A percentile compares a stretch with the other conserved stretches of the same genome.
Evolutionary conservation across 2,329 filamentous ascomycete species (phyloP).

Genomic region (Aspergillus tanneri): DNA sequence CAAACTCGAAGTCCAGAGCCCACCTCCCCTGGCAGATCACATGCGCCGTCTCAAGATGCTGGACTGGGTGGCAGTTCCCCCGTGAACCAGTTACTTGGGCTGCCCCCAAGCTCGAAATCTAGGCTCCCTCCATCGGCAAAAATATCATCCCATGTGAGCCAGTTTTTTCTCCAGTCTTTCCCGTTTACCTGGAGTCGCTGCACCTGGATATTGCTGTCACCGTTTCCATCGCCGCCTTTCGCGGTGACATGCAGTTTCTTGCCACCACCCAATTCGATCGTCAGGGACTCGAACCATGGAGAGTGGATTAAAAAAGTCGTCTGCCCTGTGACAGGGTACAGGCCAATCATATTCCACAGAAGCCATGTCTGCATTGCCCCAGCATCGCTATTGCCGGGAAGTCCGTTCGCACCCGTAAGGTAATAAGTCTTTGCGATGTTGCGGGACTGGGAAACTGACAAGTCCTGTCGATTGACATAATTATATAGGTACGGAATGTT

Average conservation of each 20-base stretch:
- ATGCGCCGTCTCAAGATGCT: slow-evolving; percentile 34
- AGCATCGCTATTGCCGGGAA: slow-evolving; percentile 70
- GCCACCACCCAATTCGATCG: slow-evolving; percentile 56
- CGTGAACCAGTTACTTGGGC: slow-evolving; percentile 57
- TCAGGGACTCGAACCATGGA: slow-evolving; percentile 62
- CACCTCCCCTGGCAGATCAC: neutral
- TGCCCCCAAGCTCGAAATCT: slow-evolving; percentile 62
- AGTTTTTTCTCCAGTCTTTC: slow-evolving; percentile 59
- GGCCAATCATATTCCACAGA: slow-evolving; percentile 66
- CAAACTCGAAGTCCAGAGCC: neutral
- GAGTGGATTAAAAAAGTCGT: slow-evolving; percentile 65
- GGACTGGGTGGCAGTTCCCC: slow-evolving; percentile 63
- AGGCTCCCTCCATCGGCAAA: slow-evolving; percentile 63
- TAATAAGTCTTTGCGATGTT: slow-evolving; percentile 62
- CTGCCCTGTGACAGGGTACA: slow-evolving; percentile 68
- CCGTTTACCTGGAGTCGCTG: slow-evolving; percentile 68
- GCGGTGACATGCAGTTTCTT: slow-evolving; percentile 58
- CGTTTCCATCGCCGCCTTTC: slow-evolving; percentile 48
- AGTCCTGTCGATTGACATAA: slow-evolving; percentile 62
- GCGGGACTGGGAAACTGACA: slow-evolving; percentile 59
- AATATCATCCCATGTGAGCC: slow-evolving; percentile 66
- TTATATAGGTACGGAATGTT: slow-evolving; percentile 68
- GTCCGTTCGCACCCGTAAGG: slow-evolving; percentile 53
- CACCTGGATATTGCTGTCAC: slow-evolving; percentile 56
- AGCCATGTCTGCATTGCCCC: slow-evolving; percentile 72